These are phyloP conservation scores for Edaphochlamys debaryana DNA, from an alignment of 139 green algal genomes.

Conservation along the genomic window DNA sequence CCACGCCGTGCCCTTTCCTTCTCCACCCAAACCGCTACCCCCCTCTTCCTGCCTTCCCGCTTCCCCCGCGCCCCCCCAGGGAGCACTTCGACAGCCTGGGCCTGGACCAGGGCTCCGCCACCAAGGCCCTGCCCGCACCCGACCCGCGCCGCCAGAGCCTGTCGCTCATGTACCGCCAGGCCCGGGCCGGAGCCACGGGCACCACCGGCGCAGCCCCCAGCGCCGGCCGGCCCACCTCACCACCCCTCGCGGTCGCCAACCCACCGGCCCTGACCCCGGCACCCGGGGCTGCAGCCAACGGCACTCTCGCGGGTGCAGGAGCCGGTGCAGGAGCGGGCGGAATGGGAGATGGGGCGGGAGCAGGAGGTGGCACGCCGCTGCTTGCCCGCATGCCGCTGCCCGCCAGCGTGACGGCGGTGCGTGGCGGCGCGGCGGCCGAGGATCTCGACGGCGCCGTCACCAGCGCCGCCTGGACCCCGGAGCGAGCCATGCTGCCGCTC, in stretches of 20 bases:
- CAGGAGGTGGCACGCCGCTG: neutral
- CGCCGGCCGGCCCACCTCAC: neutral
- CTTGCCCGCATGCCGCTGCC: slow-evolving; percentile 3
- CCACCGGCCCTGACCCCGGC: no score
- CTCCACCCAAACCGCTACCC: neutral
- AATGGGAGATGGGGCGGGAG: no score
- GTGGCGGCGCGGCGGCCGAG: neutral
- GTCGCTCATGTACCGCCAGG: slow-evolving; percentile 39
- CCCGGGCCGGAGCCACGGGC: no score
- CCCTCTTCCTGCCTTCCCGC: neutral
- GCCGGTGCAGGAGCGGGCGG: neutral
- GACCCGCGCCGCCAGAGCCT: slow-evolving; percentile 43
- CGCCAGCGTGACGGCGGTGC: neutral
- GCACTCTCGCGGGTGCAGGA: neutral
- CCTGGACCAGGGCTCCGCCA: slow-evolving; percentile 42
- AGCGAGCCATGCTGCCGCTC: slow-evolving; percentile 31
- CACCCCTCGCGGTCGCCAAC: neutral
- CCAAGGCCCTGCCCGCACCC: slow-evolving; percentile 14
- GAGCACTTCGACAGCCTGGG: slow-evolving; percentile 57
- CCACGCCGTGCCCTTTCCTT: no score
- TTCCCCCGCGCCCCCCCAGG: slow-evolving; percentile 37
- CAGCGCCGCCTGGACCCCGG: slow-evolving; percentile 10
- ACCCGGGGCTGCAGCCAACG: no score
- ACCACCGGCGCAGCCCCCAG: neutral
- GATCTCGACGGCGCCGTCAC: slow-evolving; percentile 12